Base-by-base conservation (phyloP, 1,284 basidiomycete species). In the Sphaerobolus stellatus region DNA sequence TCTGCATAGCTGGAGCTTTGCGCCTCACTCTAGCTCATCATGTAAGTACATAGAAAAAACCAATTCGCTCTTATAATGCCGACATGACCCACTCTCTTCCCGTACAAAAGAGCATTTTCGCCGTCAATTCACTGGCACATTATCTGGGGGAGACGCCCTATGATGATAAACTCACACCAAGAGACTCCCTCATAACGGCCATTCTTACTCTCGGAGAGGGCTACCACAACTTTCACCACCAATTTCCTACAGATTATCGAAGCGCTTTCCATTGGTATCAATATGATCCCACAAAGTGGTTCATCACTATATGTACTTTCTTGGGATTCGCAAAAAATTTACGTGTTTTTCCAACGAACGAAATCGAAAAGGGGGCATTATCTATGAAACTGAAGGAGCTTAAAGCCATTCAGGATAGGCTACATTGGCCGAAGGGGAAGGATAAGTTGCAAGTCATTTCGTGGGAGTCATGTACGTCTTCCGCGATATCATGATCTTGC, bases 221-320 rank as follows among this genome's bases (percentile, higher is more conserved):
- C 14, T 96, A 95, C 77, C 93, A 96, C 81, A 96, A 97, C 75
- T 96, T 96, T 82, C 92, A 94, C 73, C 92, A 91, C 65, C 90
- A 93, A 71, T 93, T 93, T 81, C 91, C 91, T 11, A 91, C 90
- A 88, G 94, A 96, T 72, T 96, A 91, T 77, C 82, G 94, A 38
- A 95, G 94, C 66, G 92, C 91, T 38, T 92, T 94, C 78, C 90
- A 80, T 71, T 94, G 90, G 90, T 93, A 36, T 36, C 33, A 36
- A 36, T 36, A 36, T 18, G 33, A 36, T 36, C 33, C 33, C 18
- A 36, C 33, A 11, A 36, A 36, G 18, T 36, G 33, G 33, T 36
- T 36, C 33, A 36, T 36, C 18, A 18, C 33, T 36, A 90, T 68
- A 92, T 93, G 70, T 93, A 92, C 64, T 36, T 18, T 36, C 13